Percentiles rank a stretch among this genome's conserved stretches.
These are phyloP conservation scores for Batrachochytrium dendrobatidis DNA, from an alignment of 371 early-diverging fungal genomes.

Conservation along the genomic window DNA sequence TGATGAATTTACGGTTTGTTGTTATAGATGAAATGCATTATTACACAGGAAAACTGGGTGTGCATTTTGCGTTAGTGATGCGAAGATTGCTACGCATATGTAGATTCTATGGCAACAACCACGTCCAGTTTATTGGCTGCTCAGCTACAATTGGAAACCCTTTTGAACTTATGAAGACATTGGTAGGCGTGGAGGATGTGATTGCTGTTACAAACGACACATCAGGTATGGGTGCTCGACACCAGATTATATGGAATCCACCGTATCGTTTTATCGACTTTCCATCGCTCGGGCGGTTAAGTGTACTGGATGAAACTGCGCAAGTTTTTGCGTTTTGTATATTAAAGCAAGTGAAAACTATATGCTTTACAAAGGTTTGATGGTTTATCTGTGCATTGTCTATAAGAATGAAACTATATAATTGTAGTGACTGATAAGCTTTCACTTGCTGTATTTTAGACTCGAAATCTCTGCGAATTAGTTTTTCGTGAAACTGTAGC, in stretches of 20 bases:
- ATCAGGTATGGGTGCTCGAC: conserved; percentile 25
- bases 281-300: conserved; percentile 12
- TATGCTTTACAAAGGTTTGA: conserved; percentile 33
- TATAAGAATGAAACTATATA: too few relatives aligned
- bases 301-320: conserved; percentile 22
- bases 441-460: too few relatives aligned
- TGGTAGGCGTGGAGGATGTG: conserved; percentile 21
- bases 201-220: conserved; percentile 19
- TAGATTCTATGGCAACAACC: conserved; percentile 34
- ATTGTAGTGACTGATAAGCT: too few relatives aligned
- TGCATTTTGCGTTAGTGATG: conserved; percentile 57
- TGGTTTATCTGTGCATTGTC: too few relatives aligned
- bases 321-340: conserved; percentile 16
- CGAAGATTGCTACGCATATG: conserved; percentile 57
- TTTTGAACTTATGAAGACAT: conserved; percentile 23
- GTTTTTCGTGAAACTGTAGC: conserved; percentile 21
- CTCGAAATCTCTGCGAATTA: conserved; percentile 28
- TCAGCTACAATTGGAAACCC: conserved; percentile 61
- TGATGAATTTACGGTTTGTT: conserved; percentile 46
- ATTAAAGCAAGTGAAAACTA: conserved; percentile 15
- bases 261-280: conserved; percentile 8
- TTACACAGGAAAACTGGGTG: conserved; percentile 62
- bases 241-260: conserved; percentile 33
- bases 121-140: conserved; percentile 56
- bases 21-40: conserved; percentile 74